Percentiles rank a stretch among this genome's conserved stretches.
These are phyloP conservation scores for Boletales sp. DNA, from an alignment of 768 basidiomycete genomes.

Conservation along the genomic window DNA sequence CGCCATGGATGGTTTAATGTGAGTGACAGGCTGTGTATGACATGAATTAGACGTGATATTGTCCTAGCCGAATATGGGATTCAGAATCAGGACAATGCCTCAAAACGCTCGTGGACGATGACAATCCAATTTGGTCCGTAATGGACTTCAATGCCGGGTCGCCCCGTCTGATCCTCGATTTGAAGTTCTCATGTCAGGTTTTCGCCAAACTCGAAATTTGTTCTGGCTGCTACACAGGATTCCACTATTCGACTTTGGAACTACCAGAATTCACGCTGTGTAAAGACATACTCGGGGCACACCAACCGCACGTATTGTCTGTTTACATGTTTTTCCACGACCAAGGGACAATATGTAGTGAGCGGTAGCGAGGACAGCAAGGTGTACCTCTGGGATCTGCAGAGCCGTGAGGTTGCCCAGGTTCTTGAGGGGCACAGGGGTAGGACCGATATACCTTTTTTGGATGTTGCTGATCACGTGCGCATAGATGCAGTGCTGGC, in stretches of 20 bases:
- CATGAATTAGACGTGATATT: not conserved
- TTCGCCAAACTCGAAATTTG: slow-evolving; percentile 87
- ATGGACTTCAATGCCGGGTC: not conserved
- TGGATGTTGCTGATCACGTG: not conserved
- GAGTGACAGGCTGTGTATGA: slow-evolving; percentile 26
- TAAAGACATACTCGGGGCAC: slow-evolving; percentile 91
- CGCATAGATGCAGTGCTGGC: slow-evolving; percentile 63
- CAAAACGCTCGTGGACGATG: slow-evolving; percentile 95
- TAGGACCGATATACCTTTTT: slow-evolving; percentile 25
- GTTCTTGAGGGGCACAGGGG: slow-evolving; percentile 79
- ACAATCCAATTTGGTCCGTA: slow-evolving; percentile 87
- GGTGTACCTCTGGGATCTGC: slow-evolving; percentile 87
- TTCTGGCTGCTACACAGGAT: slow-evolving; percentile 90
- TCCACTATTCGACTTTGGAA: slow-evolving; percentile 95
- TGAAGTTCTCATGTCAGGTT: slow-evolving; percentile 85
- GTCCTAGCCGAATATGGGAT: slow-evolving; percentile 92
- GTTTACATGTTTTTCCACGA: slow-evolving; percentile 60
- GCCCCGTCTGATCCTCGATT: slow-evolving; percentile 5
- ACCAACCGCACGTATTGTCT: slow-evolving; percentile 83
- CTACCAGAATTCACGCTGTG: slow-evolving; percentile 83
- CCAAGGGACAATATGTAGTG: slow-evolving; percentile 64
- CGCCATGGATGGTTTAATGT: slow-evolving; percentile 98
- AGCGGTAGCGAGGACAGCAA: slow-evolving; percentile 91
- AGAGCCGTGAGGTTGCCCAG: slow-evolving; percentile 74
- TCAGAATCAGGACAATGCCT: slow-evolving; percentile 95